A percentile compares a stretch with the other conserved stretches of the same genome.
Conservation (phyloP, 148 eudicot species). For the Fallopia convolvulus region DNA sequence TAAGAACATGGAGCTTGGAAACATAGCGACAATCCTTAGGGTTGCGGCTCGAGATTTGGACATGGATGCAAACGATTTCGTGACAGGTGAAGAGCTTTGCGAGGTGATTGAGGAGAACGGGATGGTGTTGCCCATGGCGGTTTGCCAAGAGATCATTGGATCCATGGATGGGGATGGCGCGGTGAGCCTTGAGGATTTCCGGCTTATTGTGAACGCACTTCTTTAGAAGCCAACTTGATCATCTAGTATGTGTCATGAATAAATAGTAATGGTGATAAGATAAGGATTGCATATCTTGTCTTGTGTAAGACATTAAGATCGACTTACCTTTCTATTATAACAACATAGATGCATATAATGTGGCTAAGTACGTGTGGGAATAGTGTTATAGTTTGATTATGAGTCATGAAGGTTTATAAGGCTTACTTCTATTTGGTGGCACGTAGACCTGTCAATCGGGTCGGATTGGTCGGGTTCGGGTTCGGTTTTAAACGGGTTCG, state of each 20-base stretch:
- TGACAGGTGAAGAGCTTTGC: conserved; percentile 20
- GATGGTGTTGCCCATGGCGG: conserved; percentile 18
- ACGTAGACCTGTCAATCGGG: too few species aligned
- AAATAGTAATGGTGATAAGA: not conserved
- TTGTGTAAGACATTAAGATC: too few species aligned
- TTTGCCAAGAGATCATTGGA: conserved; percentile 26
- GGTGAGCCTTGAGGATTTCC: conserved; percentile 31
- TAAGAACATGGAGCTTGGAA: conserved; percentile 23
- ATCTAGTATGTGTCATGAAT: not conserved
- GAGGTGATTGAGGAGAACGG: conserved; percentile 5
- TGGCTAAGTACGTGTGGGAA: too few species aligned
- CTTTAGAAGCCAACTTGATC: conserved; percentile 8
- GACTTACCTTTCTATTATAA: too few species aligned
- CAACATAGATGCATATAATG: too few species aligned
- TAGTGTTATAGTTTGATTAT: too few species aligned
- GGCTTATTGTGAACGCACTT: conserved; percentile 24
- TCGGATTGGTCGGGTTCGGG: too few species aligned
- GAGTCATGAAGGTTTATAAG: too few species aligned
- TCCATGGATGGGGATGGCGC: conserved; percentile 39
- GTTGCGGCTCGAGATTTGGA: conserved; percentile 19
- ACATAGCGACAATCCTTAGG: conserved; percentile 16
- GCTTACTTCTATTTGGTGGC: too few species aligned
- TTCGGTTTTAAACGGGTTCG: too few species aligned
- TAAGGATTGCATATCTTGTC: too few species aligned
- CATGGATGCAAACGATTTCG: conserved; percentile 15